phyloP scores from a whole-genome alignment of 78 protist genomes.

The Dictyostelium citrinum region DNA sequence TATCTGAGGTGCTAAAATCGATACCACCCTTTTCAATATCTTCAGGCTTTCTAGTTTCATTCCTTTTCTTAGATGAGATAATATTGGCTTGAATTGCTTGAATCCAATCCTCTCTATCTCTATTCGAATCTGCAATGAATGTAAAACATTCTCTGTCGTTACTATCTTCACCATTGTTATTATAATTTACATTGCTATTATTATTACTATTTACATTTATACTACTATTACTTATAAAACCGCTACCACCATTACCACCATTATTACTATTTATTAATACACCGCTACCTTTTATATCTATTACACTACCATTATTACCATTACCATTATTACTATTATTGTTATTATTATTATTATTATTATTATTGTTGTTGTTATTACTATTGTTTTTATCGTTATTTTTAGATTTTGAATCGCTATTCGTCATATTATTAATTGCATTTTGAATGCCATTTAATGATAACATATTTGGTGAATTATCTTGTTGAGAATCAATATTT shows the following conservation, averaged over 20 bases:
- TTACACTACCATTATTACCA: not conserved
- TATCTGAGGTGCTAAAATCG: constrained; percentile 30
- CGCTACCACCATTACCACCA: not conserved
- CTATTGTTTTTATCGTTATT: not conserved
- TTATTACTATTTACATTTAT: not conserved
- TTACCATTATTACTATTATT: not conserved
- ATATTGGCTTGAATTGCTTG: not conserved
- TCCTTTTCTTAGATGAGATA: not conserved
- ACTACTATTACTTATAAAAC: not conserved
- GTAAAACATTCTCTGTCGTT: not conserved
- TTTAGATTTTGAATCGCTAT: not conserved
- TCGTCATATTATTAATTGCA: not conserved
- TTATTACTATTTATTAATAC: not conserved
- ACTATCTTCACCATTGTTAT: not conserved
- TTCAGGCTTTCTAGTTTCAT: not conserved
- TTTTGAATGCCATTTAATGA: not conserved
- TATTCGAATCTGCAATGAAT: constrained; percentile 13
- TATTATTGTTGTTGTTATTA: not conserved
- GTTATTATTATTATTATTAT: no score
- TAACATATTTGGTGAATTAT: not conserved
- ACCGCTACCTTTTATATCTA: not conserved
- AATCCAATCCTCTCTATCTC: constrained; percentile 68
- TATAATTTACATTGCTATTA: not conserved
- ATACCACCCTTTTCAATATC: constrained; percentile 40
- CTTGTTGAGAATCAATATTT: not conserved